Percentiles rank a stretch among this genome's conserved stretches.
phyloP scores from a whole-genome alignment of 805 yeast species.

The Yamadazyma endophytica region DNA sequence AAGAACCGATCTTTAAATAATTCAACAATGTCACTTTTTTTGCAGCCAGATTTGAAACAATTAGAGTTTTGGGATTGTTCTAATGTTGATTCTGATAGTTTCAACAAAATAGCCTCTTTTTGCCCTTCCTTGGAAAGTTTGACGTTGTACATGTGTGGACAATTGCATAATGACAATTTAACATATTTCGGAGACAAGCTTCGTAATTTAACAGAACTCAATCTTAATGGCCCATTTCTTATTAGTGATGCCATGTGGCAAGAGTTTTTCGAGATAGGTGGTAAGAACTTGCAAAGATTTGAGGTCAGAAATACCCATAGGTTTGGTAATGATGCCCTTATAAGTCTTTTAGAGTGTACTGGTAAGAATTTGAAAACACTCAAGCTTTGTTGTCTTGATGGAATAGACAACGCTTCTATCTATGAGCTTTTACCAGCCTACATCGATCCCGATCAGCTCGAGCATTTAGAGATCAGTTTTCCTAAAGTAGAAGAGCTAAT shows the following conservation, averaged over 20 bases:
- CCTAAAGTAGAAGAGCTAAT: constrained; percentile 65
- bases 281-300: constrained; percentile 51
- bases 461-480: constrained; percentile 60
- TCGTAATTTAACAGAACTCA: constrained; percentile 46
- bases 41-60: constrained; percentile 51
- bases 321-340: constrained; percentile 62
- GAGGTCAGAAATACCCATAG: constrained; percentile 81
- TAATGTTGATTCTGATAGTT: constrained; percentile 59
- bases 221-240: constrained; percentile 88
- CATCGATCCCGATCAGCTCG: constrained; percentile 41
- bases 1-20: constrained; percentile 78
- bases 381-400: constrained; percentile 67
- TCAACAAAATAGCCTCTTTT: constrained; percentile 65
- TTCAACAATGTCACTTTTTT: constrained; percentile 67
- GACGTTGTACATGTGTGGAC: constrained; percentile 89
- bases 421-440: constrained; percentile 66
- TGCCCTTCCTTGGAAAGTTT: constrained; percentile 70
- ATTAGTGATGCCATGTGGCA: constrained; percentile 78
- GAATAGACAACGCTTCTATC: constrained; percentile 52
- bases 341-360: constrained; percentile 58
- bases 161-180: constrained; percentile 73
- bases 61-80: constrained; percentile 94
- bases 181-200: constrained; percentile 60
- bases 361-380: constrained; percentile 50
- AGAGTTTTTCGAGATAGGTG: constrained; percentile 58